Base-by-base conservation (phyloP, 2,329 filamentous ascomycete genomes). In the Colletotrichum gloeosporioides region DNA sequence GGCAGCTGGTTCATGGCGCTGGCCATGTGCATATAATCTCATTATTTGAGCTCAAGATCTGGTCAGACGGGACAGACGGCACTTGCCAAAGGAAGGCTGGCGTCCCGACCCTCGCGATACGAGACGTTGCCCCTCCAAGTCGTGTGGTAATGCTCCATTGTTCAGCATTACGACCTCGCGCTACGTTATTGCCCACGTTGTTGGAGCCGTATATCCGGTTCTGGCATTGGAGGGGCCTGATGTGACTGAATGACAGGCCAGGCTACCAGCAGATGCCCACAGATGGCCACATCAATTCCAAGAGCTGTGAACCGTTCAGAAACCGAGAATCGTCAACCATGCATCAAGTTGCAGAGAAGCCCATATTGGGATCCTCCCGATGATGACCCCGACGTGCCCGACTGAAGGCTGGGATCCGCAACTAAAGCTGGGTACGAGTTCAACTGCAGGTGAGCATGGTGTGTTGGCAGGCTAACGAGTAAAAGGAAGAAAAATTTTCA, bases 391-490 rank as follows among this genome's bases (percentile, higher is more conserved):
- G 32, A 32, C 22, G 55, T 64, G 57, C 55, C 73, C 64, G 34
- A 69, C 69, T 69, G 59, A 57, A 59, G 57, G 70, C 73, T 44
- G 16, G 63, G 73, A 64, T 76, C 70, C 31, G 44, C 70, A 55
- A 13, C 55, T 68, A 73, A 39, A 63, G 34, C 39, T 63, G 34
- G 25, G 59, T 68, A 67, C 73, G 31, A 75, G 63, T 44, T 55
- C 62, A 57, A 57, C 70, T 59, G 73, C 70, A 69, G 57, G 57
- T 62, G 12, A 55, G 36, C 57, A 15, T 63, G 25, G 44, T 73
- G 44, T 76, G 73, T 68, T 76, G 73, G 63, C 73, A 73, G 63
- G 70, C 73, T 76, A 68, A 59, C 63, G 27, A 66, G 25, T 27
- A 73, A 49, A 73, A 69, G 64, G 16, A 64, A 69, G 44, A 49